Evolutionary conservation across 495 filamentous ascomycete genomes (phyloP), one percentile per base, ranked within the genome.

Genomic region (Umbilicaria muhlenbergii): DNA sequence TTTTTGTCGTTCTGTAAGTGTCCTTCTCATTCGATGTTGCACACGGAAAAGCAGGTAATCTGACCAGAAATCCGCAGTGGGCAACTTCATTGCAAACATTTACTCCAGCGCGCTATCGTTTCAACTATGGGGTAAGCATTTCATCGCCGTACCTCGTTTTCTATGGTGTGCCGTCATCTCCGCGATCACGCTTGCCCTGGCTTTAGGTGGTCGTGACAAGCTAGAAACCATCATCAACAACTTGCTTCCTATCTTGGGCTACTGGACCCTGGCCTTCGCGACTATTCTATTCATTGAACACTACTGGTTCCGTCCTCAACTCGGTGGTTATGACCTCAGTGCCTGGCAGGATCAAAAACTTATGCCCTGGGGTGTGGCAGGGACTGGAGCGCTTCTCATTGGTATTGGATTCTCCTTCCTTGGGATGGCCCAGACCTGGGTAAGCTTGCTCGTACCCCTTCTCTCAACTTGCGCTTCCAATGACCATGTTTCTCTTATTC

Each of bases 141-240:
- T 60, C 46, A 54, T 58, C 12, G 52, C 57, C 17, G 52, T 69
- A 2, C 68, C 66, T 6, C 59, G 67, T 4, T 53, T 64, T 14
- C 31, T 67, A 38, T 69, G 65, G 67, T 61, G 59, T 3, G 32
- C 66, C 33, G 43, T 67, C 7, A 58, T 61, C 42, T 65, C 66
- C 37, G 57, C 44, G 11, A 56, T 62, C 28, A 66, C 64, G 24
- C 49, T 66, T 5, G 52, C 51, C 14, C 51, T 71, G 8, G 64
- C 58, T 7, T 57, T 69, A 21, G 65, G 57, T 10, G 63, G 68
- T 17, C 60, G 62, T 11, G 46, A 65, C 33, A 41, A 63, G 21
- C 52, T 71, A 0, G 50, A 56, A 8, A 54, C 50, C n/a, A 58
- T 63, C 14, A 51, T 70, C 3, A 60, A 61, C 37, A 64, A 57